Evolutionary conservation across 164 flowering plant species (phyloP).

Genomic region (Santalum album): DNA sequence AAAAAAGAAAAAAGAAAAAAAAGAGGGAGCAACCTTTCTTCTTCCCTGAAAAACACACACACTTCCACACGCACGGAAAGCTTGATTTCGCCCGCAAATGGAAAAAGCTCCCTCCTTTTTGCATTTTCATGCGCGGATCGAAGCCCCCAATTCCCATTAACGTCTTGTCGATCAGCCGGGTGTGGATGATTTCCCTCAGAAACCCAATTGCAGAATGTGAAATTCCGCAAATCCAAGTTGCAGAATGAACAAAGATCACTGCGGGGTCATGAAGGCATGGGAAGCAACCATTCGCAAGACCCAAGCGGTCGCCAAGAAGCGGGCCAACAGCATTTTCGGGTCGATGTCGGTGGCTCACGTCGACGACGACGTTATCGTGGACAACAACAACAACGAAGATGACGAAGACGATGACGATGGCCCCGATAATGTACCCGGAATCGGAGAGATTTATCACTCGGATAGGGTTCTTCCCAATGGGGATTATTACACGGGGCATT

Average conservation of each 20-base stretch:
- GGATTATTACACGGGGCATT: slow-evolving; percentile 74
- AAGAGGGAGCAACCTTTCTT: not conserved
- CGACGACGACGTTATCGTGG: slow-evolving; percentile 16
- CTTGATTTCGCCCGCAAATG: too few relatives aligned
- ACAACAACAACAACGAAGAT: slow-evolving; percentile 8
- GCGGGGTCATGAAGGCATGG: slow-evolving; percentile 55
- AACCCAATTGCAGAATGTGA: not conserved
- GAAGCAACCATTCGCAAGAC: slow-evolving; percentile 65
- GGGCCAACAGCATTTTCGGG: slow-evolving; percentile 51
- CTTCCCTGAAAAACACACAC: too few relatives aligned
- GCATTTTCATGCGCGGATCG: not conserved
- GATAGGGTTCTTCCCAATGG: slow-evolving; percentile 72
- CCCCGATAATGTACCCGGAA: not conserved
- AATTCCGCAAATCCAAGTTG: not conserved
- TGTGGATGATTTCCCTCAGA: not conserved
- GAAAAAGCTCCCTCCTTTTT: too few relatives aligned
- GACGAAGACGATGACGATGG: slow-evolving; percentile 8
- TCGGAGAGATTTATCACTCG: slow-evolving; percentile 34
- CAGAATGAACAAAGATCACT: slow-evolving; percentile 36
- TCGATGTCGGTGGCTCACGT: slow-evolving; percentile 41
- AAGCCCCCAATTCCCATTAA: not conserved
- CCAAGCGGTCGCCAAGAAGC: slow-evolving; percentile 53
- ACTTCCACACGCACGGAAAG: too few relatives aligned
- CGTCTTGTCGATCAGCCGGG: slow-evolving; percentile 6
- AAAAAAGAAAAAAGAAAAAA: too few relatives aligned